Evolutionary conservation across 352 stramenopile genomes (phyloP), one percentile per base, ranked within the genome.

Genomic region (Phytophthora multivora): DNA sequence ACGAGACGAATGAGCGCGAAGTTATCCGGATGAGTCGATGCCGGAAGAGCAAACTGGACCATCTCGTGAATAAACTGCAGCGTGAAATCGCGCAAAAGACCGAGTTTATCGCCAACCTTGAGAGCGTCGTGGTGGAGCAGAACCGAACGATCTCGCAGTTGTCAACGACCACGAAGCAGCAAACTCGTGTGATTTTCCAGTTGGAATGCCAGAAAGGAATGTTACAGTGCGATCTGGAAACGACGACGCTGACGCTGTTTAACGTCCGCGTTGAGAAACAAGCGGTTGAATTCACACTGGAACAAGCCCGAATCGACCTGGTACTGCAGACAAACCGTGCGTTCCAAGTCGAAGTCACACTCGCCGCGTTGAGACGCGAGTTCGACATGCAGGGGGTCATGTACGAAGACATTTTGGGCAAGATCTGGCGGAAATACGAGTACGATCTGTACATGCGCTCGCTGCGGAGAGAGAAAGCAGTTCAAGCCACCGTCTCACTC

Each of bases 21-120:
- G 39, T 82, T 13, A 64, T 81, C 7, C 74, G 75, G 1, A 89
- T 89, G 81, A 90, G 80, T 39, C 74, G 75, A 5, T 90, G 86
- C 25, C 68, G 80, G 11, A 86, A 86, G 36, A 91, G 68, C 38
- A 90, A 91, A 35, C 66, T 91, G 19, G 83, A 90, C 33, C 73
- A 73, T 3, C 64, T 83, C 7, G 75, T 89, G 16, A 82, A 70
- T 35, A 87, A 89, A 59, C 64, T 89, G 10, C 69, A 88, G 54
- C 70, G 71, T 13, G 80, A 90, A 3, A 30, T 81, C 1, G 73
- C 58, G 9, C 67, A 74, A 18, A 85, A 86, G 28, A 43, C 40
- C 0, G 79, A 90, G 5, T 45, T 86, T 0, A 72, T 89, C 30
- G 35, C 52, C 4, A 85, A 75, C 30, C 57, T 92, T 3, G 77